A percentile compares a stretch with the other conserved stretches of the same genome.
Evolutionary conservation across 345 rosid species (phyloP).

Genomic region (Hibiscus trionum): DNA sequence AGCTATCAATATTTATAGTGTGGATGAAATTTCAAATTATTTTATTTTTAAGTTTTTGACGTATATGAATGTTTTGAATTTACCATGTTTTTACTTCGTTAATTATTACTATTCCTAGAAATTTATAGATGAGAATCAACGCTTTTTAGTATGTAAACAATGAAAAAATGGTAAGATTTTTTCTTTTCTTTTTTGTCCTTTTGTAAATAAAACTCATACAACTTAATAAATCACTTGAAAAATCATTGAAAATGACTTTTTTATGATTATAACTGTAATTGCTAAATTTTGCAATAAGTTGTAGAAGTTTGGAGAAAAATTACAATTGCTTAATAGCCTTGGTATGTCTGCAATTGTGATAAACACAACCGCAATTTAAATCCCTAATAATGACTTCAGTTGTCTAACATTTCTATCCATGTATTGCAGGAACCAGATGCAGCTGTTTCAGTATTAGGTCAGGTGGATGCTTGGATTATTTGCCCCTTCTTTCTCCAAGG

Average conservation of each 20-base stretch:
- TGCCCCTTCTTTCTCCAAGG: conserved; percentile 99
- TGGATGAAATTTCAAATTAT: not conserved
- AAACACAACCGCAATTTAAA: not conserved
- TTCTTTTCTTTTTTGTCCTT: not conserved
- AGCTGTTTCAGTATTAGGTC: conserved; percentile 76
- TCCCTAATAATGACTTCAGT: conserved; percentile 3
- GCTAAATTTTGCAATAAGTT: not conserved
- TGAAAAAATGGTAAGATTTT: not conserved
- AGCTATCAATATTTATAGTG: not conserved
- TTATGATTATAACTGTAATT: not conserved
- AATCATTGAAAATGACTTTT: not conserved
- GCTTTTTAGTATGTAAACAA: not conserved
- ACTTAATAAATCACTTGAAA: not conserved
- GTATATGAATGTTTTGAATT: not conserved
- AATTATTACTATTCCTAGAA: not conserved
- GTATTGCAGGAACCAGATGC: conserved; percentile 77
- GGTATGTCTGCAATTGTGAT: not conserved
- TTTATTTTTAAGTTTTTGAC: not conserved
- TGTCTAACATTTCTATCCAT: conserved; percentile 6
- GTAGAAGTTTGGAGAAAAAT: not conserved
- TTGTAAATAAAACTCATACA: not conserved
- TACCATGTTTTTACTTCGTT: not conserved
- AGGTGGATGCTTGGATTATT: conserved; percentile 91
- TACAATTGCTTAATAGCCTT: not conserved
- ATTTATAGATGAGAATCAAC: not conserved